Base-by-base conservation (phyloP, 1,284 basidiomycete genomes). In the Sporisorium iseilematis-ciliati region DNA sequence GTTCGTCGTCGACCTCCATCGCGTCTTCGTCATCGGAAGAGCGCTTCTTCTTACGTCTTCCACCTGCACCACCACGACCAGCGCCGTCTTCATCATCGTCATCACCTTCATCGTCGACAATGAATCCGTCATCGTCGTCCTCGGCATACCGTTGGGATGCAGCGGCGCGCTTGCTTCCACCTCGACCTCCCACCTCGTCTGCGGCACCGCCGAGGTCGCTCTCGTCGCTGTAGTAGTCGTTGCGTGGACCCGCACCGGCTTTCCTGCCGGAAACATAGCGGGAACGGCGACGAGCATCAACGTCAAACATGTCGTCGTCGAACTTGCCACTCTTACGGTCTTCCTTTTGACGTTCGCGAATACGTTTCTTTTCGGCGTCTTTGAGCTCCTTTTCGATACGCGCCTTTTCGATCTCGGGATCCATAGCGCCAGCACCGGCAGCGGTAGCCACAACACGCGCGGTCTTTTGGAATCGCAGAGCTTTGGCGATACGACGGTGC, bases 401-500 rank as follows among this genome's bases (percentile, higher is more conserved):
- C 23, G 77, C 78, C 76, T 93, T 92, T 82, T 89, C 86, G 76
- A 91, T 89, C 85, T 91, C 91, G 62, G 89, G 89, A 79, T 81
- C 79, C 14, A 77, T 43, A 5, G 69, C 69, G 16, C 78, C 75
- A 41, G 67, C 78, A 26, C 68, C 67, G 7, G 78, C 78, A 12
- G 60, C 48, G 14, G 67, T 64, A 0, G 78, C 79, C 1, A 81
- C 18, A 89, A 92, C 88, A 92, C 91, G 67, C 89, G 90, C 78
- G 92, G 87, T 65, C 91, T 90, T 25, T 91, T 91, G 61, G 92
- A 90, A 84, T 91, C 93, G 85, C 88, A 95, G 92, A 20, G 92
- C 91, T 58, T 92, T 91, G 7, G 94, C 94, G 49, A 95, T 89
- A 88, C 92, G 91, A 59, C 91, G 90, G 85, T 96, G 94, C 29